These are phyloP conservation scores for Tetradesmus lagerheimii DNA, from an alignment of 139 green algal genomes.

Conservation along the genomic window DNA sequence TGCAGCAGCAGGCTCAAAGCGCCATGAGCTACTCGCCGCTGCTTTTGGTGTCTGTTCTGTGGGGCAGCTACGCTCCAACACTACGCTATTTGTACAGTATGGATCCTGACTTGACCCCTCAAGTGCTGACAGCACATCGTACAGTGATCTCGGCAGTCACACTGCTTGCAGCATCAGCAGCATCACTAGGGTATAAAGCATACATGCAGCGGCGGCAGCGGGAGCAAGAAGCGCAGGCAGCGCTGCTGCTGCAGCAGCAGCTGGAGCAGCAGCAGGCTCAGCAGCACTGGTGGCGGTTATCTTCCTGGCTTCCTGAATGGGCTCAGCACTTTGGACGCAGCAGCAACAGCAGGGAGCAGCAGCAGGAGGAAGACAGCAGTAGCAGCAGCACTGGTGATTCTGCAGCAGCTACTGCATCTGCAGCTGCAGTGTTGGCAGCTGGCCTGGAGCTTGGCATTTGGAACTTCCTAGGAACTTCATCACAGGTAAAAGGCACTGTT, in stretches of 20 bases:
- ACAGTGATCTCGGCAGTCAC: slow-evolving; percentile 39
- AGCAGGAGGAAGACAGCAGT: slow-evolving; percentile 11
- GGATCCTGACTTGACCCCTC: slow-evolving; percentile 19
- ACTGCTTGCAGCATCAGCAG: slow-evolving; percentile 16
- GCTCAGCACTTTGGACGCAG: background rate
- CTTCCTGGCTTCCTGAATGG: background rate
- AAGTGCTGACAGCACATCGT: slow-evolving; percentile 23
- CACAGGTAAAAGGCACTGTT: background rate
- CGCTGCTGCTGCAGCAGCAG: background rate
- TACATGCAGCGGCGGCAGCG: slow-evolving; percentile 14
- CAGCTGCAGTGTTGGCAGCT: slow-evolving; percentile 22
- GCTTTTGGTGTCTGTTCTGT: slow-evolving; percentile 21
- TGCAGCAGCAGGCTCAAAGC: background rate
- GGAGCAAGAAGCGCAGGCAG: background rate
- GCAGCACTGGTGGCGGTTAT: background rate
- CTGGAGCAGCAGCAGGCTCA: slow-evolving; percentile 3
- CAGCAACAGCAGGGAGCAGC: slow-evolving; percentile 30
- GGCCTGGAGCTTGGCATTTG: slow-evolving; percentile 53
- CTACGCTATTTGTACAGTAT: slow-evolving; percentile 43
- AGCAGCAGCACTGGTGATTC: background rate
- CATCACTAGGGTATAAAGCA: background rate
- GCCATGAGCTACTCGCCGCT: slow-evolving; percentile 4
- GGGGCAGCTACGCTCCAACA: slow-evolving; percentile 32
- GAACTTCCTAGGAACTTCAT: slow-evolving; percentile 67
- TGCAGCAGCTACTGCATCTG: background rate